Percentiles rank a stretch among this genome's conserved stretches.
Evolutionary conservation across 306 rosid genomes (phyloP).

Genomic region (Trifolium dubium): DNA sequence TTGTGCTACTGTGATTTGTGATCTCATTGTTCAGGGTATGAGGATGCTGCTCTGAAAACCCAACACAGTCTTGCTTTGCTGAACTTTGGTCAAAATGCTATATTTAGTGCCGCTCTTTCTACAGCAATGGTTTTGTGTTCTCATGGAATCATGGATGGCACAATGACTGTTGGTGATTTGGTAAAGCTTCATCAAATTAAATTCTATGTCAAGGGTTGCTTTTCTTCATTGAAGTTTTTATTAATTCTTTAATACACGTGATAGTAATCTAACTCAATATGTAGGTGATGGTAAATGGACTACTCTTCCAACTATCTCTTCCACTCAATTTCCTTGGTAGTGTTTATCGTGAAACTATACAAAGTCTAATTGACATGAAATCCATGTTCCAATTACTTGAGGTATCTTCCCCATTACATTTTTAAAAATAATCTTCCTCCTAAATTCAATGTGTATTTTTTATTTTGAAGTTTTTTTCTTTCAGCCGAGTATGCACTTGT

Average conservation of each 20-base stretch:
- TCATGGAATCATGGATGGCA: conserved; percentile 78
- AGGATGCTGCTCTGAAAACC: conserved; percentile 94
- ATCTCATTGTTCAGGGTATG: conserved; percentile 65
- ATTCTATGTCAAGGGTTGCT: conserved; percentile 8
- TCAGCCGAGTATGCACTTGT: conserved; percentile 4
- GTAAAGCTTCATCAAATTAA: conserved; percentile 52
- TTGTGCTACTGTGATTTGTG: conserved; percentile 46
- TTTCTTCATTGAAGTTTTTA: conserved; percentile 16
- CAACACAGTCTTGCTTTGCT: conserved; percentile 88
- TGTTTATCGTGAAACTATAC: conserved; percentile 97
- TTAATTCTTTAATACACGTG: conserved; percentile 8
- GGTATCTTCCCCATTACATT: conserved; percentile 58
- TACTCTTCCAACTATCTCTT: conserved; percentile 96
- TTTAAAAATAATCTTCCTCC: conserved; percentile 27
- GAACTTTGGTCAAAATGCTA: conserved; percentile 91
- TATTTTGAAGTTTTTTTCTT: conserved; percentile 33
- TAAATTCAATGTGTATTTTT: conserved; percentile 7
- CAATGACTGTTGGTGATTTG: conserved; percentile 96
- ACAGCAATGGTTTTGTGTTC: conserved; percentile 98
- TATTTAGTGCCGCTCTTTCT: conserved; percentile 93
- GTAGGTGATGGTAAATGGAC: conserved; percentile 99
- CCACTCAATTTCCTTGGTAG: conserved; percentile 97
- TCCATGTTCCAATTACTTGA: conserved; percentile 96
- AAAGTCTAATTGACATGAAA: conserved; percentile 96
- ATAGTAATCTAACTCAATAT: conserved; percentile 33